Base-by-base conservation (phyloP, 495 filamentous ascomycete genomes). In the Lichina pygmaea region DNA sequence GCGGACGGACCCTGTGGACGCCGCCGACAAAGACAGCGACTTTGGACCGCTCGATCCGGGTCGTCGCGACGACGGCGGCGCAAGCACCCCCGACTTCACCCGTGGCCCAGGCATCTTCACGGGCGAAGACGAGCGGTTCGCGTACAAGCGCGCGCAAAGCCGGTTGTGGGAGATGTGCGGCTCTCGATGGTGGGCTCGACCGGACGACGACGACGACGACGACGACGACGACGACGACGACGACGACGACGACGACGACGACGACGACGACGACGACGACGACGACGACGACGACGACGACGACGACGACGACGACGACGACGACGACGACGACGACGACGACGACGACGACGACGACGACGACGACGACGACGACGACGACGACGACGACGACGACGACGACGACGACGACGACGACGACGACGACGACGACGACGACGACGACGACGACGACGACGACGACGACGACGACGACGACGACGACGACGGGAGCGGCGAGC, bases 81-180 rank as follows among this genome's bases (percentile, higher is more conserved):
- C 34, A 30, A 24, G 24, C 24, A 24, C 24, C 8, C 52, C 58
- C 8, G 63, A 75, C 51, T 81, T 81, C 48, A 61, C 59, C 34
- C 62, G 68, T 36, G 66, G 68, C 0, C 2, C 24, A 24, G 56
- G 59, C 33, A 64, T 63, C 0, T 77, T 81, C 50, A 80, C 72
- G 0, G 78, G 78, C 13, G 73, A 79, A 53, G 78, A 81, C 54
- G 77, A 81, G 55, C 61, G 62, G 10, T 84, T 83, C 51, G 77
- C 78, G 0, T 79, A 75, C 47, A 74, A 76, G 53, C 61, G 78
- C 4, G 78, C 75, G 7, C 58, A 64, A 41, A 76, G 72, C 47
- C 59, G 78, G 40, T 50, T 82, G 10, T 82, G 75, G 77, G 74
- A 81, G 58, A 66, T 82, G 53, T 80, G 75, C 53, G 65, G 71